Conservation (phyloP, 1,284 basidiomycete species). For the Pseudozyma thailandica region DNA sequence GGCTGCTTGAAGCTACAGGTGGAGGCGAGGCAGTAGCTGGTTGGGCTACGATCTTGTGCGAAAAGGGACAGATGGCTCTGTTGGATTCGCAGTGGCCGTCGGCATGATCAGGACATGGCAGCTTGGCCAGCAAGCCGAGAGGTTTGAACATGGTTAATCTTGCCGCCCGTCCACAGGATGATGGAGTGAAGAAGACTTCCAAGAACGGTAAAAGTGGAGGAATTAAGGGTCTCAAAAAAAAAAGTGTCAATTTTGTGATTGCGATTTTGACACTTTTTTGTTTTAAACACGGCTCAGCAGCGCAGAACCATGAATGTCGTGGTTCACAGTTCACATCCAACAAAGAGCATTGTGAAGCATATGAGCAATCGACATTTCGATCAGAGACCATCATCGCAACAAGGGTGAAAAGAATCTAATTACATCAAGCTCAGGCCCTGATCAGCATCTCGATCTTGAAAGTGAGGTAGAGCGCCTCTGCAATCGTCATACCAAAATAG, state of each 20-base stretch:
- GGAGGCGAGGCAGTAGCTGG: not conserved
- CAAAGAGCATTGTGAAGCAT: no score
- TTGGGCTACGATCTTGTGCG: constrained; percentile 27
- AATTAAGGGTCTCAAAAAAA: not conserved
- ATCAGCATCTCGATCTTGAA: constrained; percentile 45
- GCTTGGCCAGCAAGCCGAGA: constrained; percentile 46
- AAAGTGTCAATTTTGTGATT: no score
- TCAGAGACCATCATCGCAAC: not conserved
- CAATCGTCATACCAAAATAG: constrained; percentile 41
- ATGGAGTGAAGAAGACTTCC: not conserved
- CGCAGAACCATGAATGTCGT: no score
- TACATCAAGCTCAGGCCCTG: constrained; percentile 13
- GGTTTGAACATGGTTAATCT: constrained; percentile 50
- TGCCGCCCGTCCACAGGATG: not conserved
- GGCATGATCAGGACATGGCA: constrained; percentile 55
- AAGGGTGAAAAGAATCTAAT: not conserved
- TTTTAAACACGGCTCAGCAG: no score
- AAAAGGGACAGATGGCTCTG: constrained; percentile 49
- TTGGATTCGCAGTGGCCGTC: constrained; percentile 45
- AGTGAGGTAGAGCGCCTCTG: constrained; percentile 37
- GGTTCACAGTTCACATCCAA: no score
- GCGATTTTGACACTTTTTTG: not conserved
- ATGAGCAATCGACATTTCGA: not conserved
- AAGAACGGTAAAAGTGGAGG: not conserved
- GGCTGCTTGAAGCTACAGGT: constrained; percentile 11